These are phyloP conservation scores for Beauveria australis DNA, from an alignment of 2,329 filamentous ascomycete species.

Conservation along the genomic window DNA sequence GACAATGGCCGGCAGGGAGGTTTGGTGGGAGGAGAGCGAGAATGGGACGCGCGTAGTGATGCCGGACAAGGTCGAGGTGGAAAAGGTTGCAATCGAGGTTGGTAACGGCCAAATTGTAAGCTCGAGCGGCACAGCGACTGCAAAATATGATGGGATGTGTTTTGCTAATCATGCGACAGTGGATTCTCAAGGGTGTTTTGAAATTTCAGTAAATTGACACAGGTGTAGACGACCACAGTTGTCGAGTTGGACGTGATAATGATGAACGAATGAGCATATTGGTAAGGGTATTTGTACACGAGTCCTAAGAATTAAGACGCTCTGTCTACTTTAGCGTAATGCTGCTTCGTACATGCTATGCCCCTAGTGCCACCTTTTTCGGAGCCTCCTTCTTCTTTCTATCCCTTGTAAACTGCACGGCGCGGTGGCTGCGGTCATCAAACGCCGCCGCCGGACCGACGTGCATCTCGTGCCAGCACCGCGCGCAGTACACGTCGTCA, in stretches of 20 bases:
- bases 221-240: not conserved
- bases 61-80: conserved; percentile 72
- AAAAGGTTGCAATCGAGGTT: conserved; percentile 64
- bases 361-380: conserved; percentile 29
- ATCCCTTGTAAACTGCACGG: conserved; percentile 47
- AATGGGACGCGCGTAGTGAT: conserved; percentile 64
- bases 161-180: conserved; percentile 30
- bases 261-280: conserved; percentile 1
- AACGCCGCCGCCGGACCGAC: conserved; percentile 58
- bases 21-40: conserved; percentile 76
- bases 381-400: conserved; percentile 23
- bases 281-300: not conserved
- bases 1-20: conserved; percentile 52
- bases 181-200: conserved; percentile 54
- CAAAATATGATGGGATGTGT: not conserved
- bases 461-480: conserved; percentile 79
- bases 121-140: conserved; percentile 8
- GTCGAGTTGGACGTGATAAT: not conserved
- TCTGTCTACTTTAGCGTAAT: not conserved
- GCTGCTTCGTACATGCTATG: conserved; percentile 16
- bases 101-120: conserved; percentile 75
- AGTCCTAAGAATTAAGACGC: too few species aligned
- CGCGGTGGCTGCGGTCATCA: conserved; percentile 63
- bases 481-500: conserved; percentile 62
- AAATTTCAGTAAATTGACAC: conserved; percentile 30